These are phyloP conservation scores for Leishmania lainsoni DNA, from an alignment of 208 protist genomes.

Conservation along the genomic window DNA sequence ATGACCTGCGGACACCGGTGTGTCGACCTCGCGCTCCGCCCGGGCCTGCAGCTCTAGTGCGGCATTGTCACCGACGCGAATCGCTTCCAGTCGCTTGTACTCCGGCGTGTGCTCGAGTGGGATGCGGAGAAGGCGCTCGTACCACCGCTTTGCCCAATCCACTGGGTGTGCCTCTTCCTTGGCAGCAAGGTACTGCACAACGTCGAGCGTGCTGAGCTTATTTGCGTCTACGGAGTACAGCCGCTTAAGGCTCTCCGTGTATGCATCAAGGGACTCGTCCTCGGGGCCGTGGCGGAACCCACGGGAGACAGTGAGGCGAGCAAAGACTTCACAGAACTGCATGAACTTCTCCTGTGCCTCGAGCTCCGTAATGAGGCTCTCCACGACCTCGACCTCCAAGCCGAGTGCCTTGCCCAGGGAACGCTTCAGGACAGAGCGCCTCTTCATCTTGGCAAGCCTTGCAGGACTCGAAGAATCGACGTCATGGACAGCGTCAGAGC, in stretches of 20 bases:
- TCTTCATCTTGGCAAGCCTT: slow-evolving; percentile 21
- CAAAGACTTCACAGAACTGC: slow-evolving; percentile 87
- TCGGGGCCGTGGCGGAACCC: slow-evolving; percentile 62
- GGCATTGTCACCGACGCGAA: slow-evolving; percentile 45
- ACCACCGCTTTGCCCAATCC: slow-evolving; percentile 87
- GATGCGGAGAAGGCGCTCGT: slow-evolving; percentile 75
- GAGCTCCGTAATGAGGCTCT: slow-evolving; percentile 65
- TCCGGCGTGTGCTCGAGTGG: slow-evolving; percentile 76
- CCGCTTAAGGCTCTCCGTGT: slow-evolving; percentile 64
- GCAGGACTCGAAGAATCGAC: slow-evolving; percentile 7
- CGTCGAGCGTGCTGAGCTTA: slow-evolving; percentile 69
- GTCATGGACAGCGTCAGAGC: neutral
- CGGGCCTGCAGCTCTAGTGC: slow-evolving; percentile 40
- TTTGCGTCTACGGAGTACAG: slow-evolving; percentile 79
- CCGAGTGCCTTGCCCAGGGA: slow-evolving; percentile 66
- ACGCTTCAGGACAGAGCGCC: slow-evolving; percentile 34
- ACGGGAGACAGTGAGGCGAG: slow-evolving; percentile 63
- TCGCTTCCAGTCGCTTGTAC: slow-evolving; percentile 65
- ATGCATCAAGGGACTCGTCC: slow-evolving; percentile 76
- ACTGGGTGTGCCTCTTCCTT: slow-evolving; percentile 72
- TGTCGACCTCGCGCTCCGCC: neutral
- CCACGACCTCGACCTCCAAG: slow-evolving; percentile 65
- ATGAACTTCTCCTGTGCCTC: slow-evolving; percentile 81
- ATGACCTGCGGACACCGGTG: slow-evolving; percentile 11
- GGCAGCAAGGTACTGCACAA: slow-evolving; percentile 84